Percentiles rank a stretch among this genome's conserved stretches.
Evolutionary conservation across 345 rosid genomes (phyloP).

Genomic region (Aethionema arabicum): DNA sequence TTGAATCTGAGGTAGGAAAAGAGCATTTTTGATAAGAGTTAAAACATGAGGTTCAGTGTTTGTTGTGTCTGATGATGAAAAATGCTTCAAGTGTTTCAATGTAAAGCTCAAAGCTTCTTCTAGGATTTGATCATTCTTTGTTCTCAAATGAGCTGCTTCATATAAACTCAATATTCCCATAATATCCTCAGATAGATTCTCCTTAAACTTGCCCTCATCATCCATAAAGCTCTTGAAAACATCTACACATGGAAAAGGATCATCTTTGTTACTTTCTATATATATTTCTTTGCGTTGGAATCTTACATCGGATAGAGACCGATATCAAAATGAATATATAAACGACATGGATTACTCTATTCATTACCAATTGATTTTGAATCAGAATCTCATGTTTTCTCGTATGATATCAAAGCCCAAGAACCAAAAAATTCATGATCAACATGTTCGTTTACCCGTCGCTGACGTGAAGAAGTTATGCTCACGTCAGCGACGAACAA

Average conservation of each 20-base stretch:
- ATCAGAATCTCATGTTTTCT: no score
- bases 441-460: no score
- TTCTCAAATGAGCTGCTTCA: slow-evolving; percentile 33
- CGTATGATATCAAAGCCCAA: no score
- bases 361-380: no score
- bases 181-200: slow-evolving; percentile 9
- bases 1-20: neutral
- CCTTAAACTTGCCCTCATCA: slow-evolving; percentile 24
- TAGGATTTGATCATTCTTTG: slow-evolving; percentile 19
- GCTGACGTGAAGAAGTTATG: no score
- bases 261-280: no score
- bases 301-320: no score
- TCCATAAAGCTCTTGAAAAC: slow-evolving; percentile 32
- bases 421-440: no score
- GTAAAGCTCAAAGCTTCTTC: slow-evolving; percentile 31
- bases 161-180: slow-evolving; percentile 35
- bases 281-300: no score
- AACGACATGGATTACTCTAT: no score
- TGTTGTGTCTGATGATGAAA: neutral
- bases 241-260: slow-evolving; percentile 14
- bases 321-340: no score
- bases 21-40: neutral
- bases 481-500: no score
- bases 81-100: neutral
- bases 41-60: neutral